These are phyloP conservation scores for Boletales sp. DNA, from an alignment of 768 basidiomycete species.

Conservation along the genomic window DNA sequence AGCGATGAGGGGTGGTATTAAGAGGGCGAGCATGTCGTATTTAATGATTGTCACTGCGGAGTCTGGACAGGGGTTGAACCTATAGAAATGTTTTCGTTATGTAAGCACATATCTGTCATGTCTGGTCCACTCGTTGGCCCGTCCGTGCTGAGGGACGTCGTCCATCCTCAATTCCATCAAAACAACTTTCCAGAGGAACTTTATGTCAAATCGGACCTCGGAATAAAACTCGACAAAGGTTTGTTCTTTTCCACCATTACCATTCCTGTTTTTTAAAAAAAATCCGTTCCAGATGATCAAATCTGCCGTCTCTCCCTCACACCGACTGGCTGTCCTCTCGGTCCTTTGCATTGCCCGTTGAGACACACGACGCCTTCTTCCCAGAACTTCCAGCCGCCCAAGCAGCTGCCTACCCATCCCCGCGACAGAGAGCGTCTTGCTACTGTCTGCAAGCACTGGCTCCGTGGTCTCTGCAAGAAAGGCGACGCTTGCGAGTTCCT, in stretches of 20 bases:
- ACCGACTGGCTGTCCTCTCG: conserved; percentile 83
- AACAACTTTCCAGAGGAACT: conserved; percentile 81
- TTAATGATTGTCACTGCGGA: too few species aligned
- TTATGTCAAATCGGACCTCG: conserved; percentile 77
- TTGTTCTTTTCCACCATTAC: background rate
- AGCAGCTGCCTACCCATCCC: conserved; percentile 77
- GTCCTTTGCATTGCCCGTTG: conserved; percentile 87
- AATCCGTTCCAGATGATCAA: conserved; percentile 68
- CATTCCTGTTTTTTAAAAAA: background rate
- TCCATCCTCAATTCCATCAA: conserved; percentile 92
- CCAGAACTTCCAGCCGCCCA: conserved; percentile 87
- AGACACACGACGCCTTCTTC: conserved; percentile 88
- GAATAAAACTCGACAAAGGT: conserved; percentile 93
- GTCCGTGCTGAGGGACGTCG: conserved; percentile 60
- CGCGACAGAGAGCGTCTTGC: conserved; percentile 78
- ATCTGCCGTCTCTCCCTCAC: conserved; percentile 86
- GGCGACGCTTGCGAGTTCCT: conserved; percentile 97
- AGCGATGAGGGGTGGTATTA: conserved; percentile 10
- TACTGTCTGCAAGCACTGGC: conserved; percentile 99
- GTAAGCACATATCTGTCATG: conserved; percentile 14
- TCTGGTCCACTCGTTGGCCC: conserved; percentile 54
- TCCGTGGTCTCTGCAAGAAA: conserved; percentile 97
- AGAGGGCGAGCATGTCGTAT: conserved; percentile 2
- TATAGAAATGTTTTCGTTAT: background rate
- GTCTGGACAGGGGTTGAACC: too few species aligned